Evolutionary conservation across 2,329 filamentous ascomycete genomes (phyloP), one percentile per base, ranked within the genome.

Genomic region (Diaporthe sp.): DNA sequence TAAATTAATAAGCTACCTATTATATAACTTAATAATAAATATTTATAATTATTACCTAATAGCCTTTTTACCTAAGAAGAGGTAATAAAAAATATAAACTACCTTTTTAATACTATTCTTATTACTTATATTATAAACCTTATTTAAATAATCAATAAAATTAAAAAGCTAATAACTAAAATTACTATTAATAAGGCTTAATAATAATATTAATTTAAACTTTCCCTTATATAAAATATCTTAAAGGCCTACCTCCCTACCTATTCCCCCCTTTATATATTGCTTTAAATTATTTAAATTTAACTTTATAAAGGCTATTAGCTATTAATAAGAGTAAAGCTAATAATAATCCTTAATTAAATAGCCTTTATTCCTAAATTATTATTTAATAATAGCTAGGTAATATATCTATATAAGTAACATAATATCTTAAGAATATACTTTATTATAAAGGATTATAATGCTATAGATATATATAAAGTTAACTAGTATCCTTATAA

Each of bases 51-150:
- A 34, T 34, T 34, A 34, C 2, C 9, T 34, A 34, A 9, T 9
- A 34, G 4, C 34, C 8, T 2, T 34, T 9, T 34, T 34, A 34
- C 1, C 6, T 34, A 34, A 34, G 6, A 34, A 9, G 0, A 34
- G 1, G 7, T 0, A 9, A 1, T 9, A 2, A 9, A 34, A 2
- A 34, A 1, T 9, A 34, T 34, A 34, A 2, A 34, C 9, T 34
- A 2, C 34, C 0, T 34, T 34, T 9, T 34, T 34, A 9, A 34
- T 34, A 9, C 1, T 49, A 49, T 49, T 17, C 2, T 20, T 49
- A 49, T 49, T 49, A 8, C 2, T 20, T 49, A 49, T 49, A 49
- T 49, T 49, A 49, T 42, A 42, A 42, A 15, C 12, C 1, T 42
- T 42, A 42, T 42, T 6, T 42, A 42, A 6, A 6, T 42, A 49